These are phyloP conservation scores for Hippophae gyantsensis DNA, from an alignment of 306 rosid species.

Conservation along the genomic window DNA sequence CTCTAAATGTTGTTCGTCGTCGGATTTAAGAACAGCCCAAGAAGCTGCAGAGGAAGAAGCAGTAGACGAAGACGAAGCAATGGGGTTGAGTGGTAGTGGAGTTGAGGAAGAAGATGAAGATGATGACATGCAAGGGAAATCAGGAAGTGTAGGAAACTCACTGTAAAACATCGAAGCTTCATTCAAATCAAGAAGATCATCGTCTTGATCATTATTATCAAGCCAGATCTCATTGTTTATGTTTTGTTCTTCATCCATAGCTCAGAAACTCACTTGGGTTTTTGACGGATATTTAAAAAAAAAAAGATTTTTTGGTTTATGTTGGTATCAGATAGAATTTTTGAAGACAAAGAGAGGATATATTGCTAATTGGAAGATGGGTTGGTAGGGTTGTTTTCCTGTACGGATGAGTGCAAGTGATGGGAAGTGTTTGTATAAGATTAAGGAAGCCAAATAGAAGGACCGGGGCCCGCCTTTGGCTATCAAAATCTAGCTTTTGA, in stretches of 20 bases:
- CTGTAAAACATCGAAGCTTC: slow-evolving; percentile 54
- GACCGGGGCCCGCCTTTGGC: slow-evolving; percentile 37
- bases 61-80: slow-evolving; percentile 38
- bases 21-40: slow-evolving; percentile 61
- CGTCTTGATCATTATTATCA: slow-evolving; percentile 27
- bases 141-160: slow-evolving; percentile 72
- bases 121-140: slow-evolving; percentile 92
- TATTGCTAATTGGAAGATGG: slow-evolving; percentile 2
- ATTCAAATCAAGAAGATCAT: slow-evolving; percentile 32
- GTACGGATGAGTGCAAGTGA: slow-evolving; percentile 41
- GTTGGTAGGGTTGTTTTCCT: slow-evolving; percentile 16
- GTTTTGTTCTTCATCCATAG: too few relatives aligned
- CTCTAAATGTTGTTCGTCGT: slow-evolving; percentile 33
- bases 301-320: slow-evolving; percentile 5
- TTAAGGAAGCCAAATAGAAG: slow-evolving; percentile 48
- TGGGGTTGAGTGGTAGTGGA: slow-evolving; percentile 32
- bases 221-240: slow-evolving; percentile 44
- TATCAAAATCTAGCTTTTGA: slow-evolving; percentile 15
- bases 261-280: too few relatives aligned
- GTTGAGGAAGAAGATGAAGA: slow-evolving; percentile 60
- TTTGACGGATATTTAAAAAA: background rate
- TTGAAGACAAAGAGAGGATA: slow-evolving; percentile 27
- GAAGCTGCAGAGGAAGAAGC: slow-evolving; percentile 44
- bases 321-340: slow-evolving; percentile 21
- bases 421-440: slow-evolving; percentile 22